Percentiles rank a stretch among this genome's conserved stretches.
phyloP scores from a whole-genome alignment of 75 land plant genomes.

The Cryptomeria japonica region DNA sequence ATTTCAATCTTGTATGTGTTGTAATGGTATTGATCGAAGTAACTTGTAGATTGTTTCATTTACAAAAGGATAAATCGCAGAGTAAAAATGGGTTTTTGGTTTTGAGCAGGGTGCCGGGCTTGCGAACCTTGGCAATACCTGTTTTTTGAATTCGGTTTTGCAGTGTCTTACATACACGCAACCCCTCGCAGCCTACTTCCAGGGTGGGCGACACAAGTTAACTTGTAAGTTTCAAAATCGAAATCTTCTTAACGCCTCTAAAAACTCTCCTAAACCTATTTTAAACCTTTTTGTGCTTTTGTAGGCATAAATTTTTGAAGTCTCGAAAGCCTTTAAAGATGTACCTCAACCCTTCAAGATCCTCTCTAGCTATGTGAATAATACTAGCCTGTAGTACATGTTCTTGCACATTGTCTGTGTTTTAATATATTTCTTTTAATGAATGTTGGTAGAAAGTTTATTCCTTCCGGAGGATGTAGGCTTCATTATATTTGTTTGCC shows the following conservation, averaged over 20 bases:
- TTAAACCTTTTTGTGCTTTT: background rate
- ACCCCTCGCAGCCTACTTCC: constrained; percentile 79
- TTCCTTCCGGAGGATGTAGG: background rate
- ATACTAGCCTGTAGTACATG: background rate
- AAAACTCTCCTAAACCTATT: background rate
- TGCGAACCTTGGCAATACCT: constrained; percentile 87
- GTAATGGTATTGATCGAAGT: background rate
- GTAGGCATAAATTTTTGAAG: background rate
- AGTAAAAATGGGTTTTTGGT: background rate
- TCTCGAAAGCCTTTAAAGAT: background rate
- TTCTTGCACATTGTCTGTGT: background rate
- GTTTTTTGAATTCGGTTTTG: constrained; percentile 87
- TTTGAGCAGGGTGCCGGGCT: constrained; percentile 84
- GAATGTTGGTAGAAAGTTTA: background rate
- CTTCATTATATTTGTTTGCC: background rate
- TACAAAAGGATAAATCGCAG: background rate
- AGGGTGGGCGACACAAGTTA: constrained; percentile 75
- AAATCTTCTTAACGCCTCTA: background rate
- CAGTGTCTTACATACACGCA: constrained; percentile 95
- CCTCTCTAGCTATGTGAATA: background rate
- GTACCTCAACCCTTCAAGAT: too few relatives aligned
- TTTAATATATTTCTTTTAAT: background rate
- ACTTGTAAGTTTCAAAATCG: constrained; percentile 58
- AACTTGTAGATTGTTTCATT: background rate
- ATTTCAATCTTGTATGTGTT: background rate